Conservation (phyloP, 2,329 filamentous ascomycete species). For the Parastagonospora nodorum region DNA sequence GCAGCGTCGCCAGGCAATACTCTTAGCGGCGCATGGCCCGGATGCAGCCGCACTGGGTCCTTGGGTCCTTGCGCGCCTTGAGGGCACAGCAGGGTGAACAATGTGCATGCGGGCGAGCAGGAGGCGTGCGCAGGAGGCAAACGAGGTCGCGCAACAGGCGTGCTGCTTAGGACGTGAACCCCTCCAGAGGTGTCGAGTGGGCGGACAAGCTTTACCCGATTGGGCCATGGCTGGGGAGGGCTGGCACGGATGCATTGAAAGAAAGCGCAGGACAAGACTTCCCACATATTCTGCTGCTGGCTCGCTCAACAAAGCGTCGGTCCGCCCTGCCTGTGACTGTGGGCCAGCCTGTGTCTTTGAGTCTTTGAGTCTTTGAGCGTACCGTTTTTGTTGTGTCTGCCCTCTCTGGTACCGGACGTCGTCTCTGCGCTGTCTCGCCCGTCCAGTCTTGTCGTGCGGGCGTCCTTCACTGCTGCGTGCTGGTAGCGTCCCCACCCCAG, state of each 20-base stretch:
- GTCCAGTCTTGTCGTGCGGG: not conserved
- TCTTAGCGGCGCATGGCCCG: conserved; percentile 8
- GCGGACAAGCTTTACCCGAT: not conserved
- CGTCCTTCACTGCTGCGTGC: not conserved
- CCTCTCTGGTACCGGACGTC: not conserved
- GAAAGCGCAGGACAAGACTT: not conserved
- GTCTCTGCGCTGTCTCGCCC: not conserved
- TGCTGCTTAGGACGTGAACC: too few species aligned
- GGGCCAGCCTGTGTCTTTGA: not conserved
- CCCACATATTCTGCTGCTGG: conserved; percentile 1
- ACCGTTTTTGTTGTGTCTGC: not conserved
- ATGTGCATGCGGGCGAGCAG: too few species aligned
- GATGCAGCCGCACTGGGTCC: conserved; percentile 5
- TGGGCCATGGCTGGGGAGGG: conserved; percentile 4
- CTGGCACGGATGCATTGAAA: conserved; percentile 3
- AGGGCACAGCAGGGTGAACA: too few species aligned
- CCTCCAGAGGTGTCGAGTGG: too few species aligned
- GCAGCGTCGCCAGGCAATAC: conserved; percentile 1
- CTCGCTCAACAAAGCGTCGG: conserved; percentile 12
- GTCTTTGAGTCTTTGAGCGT: not conserved
- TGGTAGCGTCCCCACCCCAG: conserved; percentile 15
- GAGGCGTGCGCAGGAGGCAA: too few species aligned
- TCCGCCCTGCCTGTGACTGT: not conserved
- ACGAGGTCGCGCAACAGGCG: too few species aligned
- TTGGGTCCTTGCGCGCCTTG: not conserved